Base-by-base conservation (phyloP, 768 basidiomycete species). In the Leucosporidium creatinivorum region DNA sequence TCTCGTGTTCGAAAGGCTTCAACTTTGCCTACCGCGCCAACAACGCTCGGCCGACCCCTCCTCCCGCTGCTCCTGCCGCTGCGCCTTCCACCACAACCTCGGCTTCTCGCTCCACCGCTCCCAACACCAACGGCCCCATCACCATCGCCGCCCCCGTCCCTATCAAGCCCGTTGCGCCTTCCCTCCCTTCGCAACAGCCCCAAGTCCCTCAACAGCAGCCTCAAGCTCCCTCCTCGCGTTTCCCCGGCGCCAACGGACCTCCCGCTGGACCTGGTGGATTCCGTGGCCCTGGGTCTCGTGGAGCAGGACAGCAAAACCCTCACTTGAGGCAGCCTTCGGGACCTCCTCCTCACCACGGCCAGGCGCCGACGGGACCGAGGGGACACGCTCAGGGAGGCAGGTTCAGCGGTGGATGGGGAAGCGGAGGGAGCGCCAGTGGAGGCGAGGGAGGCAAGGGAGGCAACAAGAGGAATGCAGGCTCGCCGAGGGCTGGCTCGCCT, bases 1-100 rank as follows among this genome's bases (percentile, higher is more conserved):
- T 21, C 26, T 2, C 66, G 8, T 10, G 8, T 2, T 44, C 39
- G 2, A 44, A 44, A 93, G 92, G 93, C 44, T 93, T 98, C 82
- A 96, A 98, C 80, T 99, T 92, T 73, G 90, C 90, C 2, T 94
- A 94, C 78, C 87, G 93, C 67, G 36, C 58, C 58, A n/a, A 44
- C 58, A 58, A 58, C 39, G 58, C 58, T 33, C 28, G 55, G 17
- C 30, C 31, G 30, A 57, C 51, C n/a, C 54, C 30, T 5, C 39
- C 65, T 15, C 4, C 39, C 23, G 25, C 58, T 12, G 25, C 63
- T 36, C 19, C 48, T 33, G 25, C 63, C 25, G 25, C 52, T 15
- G 25, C 51, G 10, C 36, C 61, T n/a, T 1, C 61, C 26, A 1
- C 51, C 25, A 36, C 23, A 3, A 5, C 57, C 10, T 4, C 31